These are phyloP conservation scores for Syzygium aqueum DNA, from an alignment of 345 rosid genomes.

Conservation along the genomic window DNA sequence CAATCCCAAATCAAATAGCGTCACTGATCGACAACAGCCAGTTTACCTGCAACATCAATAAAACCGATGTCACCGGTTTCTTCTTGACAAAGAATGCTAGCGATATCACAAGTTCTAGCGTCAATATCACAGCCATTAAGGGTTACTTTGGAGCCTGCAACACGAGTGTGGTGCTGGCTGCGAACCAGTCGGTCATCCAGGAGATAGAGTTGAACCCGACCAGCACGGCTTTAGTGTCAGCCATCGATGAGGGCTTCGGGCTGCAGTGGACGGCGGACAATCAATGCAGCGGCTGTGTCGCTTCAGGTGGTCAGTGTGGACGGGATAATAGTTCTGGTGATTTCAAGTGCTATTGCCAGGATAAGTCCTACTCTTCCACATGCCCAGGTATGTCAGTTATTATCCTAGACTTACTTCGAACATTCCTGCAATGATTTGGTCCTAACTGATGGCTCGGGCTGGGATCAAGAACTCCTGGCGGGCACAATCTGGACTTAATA, in stretches of 20 bases:
- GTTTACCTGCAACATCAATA: not conserved
- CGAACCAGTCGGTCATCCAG: rapidly evolving
- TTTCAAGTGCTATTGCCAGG: rapidly evolving
- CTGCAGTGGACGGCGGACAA: rapidly evolving
- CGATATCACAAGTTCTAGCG: rapidly evolving
- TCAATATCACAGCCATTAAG: rapidly evolving
- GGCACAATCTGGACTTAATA: not conserved
- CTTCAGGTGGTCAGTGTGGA: not conserved
- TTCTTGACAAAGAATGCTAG: not conserved
- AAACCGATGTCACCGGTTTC: rapidly evolving
- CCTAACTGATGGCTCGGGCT: not conserved
- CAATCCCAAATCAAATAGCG: no score
- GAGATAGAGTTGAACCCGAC: rapidly evolving
- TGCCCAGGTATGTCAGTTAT: not conserved
- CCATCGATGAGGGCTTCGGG: not conserved
- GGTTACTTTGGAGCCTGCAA: rapidly evolving
- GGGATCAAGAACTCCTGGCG: not conserved
- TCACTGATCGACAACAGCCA: not conserved
- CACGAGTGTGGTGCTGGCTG: not conserved
- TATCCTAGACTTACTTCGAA: not conserved
- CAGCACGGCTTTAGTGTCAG: rapidly evolving
- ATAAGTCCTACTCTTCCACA: rapidly evolving
- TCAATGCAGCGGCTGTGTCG: rapidly evolving
- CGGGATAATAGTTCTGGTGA: rapidly evolving
- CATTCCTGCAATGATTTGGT: not conserved